Base-by-base conservation (phyloP, 2,329 filamentous ascomycete species). In the Stagonosporopsis chrysanthemi region DNA sequence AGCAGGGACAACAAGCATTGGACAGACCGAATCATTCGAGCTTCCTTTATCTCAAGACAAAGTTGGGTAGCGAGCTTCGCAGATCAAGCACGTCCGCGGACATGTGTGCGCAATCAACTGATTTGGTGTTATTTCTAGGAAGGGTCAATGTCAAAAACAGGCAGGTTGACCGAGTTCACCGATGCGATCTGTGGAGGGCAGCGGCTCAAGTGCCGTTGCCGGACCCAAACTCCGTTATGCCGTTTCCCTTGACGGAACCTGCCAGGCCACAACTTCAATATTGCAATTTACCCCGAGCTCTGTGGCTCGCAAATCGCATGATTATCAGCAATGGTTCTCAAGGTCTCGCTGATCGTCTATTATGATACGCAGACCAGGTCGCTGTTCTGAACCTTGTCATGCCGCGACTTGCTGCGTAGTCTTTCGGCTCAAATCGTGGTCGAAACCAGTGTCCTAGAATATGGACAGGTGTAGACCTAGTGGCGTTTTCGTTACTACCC, bases 121-220 rank as follows among this genome's bases (percentile, higher is more conserved):
- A 39, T 44, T 33, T 45, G 39, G 24, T 35, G 22, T 17, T 39
- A 3, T 6, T 23, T 14, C 3, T 22, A 31, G 29, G 29, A 12
- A 31, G 23, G n/a, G 9, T 44, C 38, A 31, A 22, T 36, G 15
- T n/a, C 19, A 14, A 26, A 39, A 24, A 23, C 24, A 12, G 38
- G 52, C 35, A 54, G 23, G 38, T 54, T 48, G 43, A 45, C 52
- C 44, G 52, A 54, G 44, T 36, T 24, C 7, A 26, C 22, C n/a
- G 44, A 31, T 35, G 52, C 4, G 17, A 36, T 42, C 41, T 26
- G 12, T 22, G 11, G 38, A 17, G 42, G 22, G n/a, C 19, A 33
- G 22, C 12, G 28, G 15, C 43, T 43, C 43, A 42, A 26, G 39
- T 47, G 51, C 43, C 51, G 19, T 28, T 9, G 24, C 22, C 47